Conservation (phyloP, 139 green algal species). For the Dunaliella primolecta region DNA sequence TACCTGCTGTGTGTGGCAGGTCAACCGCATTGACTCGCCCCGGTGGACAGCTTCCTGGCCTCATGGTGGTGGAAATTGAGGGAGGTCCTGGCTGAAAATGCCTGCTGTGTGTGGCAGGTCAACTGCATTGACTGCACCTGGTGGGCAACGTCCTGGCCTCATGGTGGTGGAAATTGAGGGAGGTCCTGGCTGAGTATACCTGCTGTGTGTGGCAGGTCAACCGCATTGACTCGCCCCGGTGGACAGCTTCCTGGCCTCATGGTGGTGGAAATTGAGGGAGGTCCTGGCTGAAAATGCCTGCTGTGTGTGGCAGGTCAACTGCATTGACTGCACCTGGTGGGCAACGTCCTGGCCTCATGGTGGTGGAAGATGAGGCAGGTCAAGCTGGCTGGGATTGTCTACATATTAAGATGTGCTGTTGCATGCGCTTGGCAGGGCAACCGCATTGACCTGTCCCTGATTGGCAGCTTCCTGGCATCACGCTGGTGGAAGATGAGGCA, state of each 20-base stretch:
- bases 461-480: constrained; percentile 1
- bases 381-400: background rate
- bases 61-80: background rate
- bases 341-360: background rate
- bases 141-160: no score
- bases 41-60: background rate
- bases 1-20: no score
- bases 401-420: no score
- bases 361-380: background rate
- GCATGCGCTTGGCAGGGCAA: background rate
- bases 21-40: background rate
- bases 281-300: background rate
- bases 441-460: background rate
- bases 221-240: background rate
- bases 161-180: no score
- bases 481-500: constrained; percentile 10
- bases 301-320: background rate
- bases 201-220: no score
- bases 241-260: background rate
- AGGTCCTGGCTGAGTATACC: no score
- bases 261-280: background rate
- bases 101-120: no score
- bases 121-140: no score
- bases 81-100: background rate
- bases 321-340: background rate